Evolutionary conservation across 2,329 filamentous ascomycete genomes (phyloP), one percentile per base, ranked within the genome.

Genomic region (Fusarium praegraminearum): DNA sequence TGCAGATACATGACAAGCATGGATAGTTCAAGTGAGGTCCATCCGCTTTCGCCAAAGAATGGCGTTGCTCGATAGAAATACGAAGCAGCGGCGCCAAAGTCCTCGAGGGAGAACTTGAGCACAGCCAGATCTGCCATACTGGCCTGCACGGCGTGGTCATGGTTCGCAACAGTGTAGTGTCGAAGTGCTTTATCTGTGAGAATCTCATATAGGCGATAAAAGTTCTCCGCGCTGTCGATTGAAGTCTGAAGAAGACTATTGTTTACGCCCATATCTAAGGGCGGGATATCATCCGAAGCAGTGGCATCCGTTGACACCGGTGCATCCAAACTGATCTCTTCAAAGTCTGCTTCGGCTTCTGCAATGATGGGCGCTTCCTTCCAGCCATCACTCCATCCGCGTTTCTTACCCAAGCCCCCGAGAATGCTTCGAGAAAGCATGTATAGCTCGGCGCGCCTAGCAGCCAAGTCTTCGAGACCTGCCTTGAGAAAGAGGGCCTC

Each of bases 1-100:
- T 88, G 87, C 1, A 92, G 88, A 77, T 98, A 96, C 85, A 98
- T 91, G 69, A 93, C 88, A 8, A 98, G 85, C 86, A 97, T 92
- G 1, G 91, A 91, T 5, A 93, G 83, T 76, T 98, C 94, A 15
- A 97, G 84, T 1, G 90, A 83, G 55, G 87, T 89, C 94, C 96
- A 98, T 46, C 90, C 88, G 59, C 87, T 89, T 59, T 91, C 89
- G 0, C 91, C 91, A 72, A 96, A 97, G 66, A 93, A 92, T 0
- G 91, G 90, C 1, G 92, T 91, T 44, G 96, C 89, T 46, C 90
- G 86, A 73, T 91, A 87, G 74, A 99, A 96, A 75, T 92, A 94
- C 1, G 86, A 86, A 0, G 92, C 90, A 1, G 96, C 94, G 2
- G 89, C 86, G 4, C 83, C 83, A 75, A 90, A 94, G 70, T 98